phyloP scores from a whole-genome alignment of 495 filamentous ascomycete genomes.

The Penicillium manginii region DNA sequence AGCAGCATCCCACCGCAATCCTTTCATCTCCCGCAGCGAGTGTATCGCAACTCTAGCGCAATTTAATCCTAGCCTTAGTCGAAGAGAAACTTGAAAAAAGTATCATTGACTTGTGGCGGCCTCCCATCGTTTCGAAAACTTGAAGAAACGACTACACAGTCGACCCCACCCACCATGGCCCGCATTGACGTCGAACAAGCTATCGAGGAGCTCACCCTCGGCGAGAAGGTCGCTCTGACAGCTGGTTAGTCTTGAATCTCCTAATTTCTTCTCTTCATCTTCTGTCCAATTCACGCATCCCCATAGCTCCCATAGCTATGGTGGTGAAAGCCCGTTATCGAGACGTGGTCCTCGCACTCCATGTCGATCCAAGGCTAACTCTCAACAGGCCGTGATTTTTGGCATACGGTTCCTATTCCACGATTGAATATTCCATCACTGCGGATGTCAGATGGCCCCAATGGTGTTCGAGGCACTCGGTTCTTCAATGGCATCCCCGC shows the following conservation, averaged over 20 bases:
- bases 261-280: background rate
- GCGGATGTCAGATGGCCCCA: conserved; percentile 74
- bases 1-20: background rate
- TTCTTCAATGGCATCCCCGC: conserved; percentile 73
- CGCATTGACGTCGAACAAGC: conserved; percentile 64
- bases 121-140: background rate
- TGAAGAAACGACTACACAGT: background rate
- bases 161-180: conserved; percentile 44
- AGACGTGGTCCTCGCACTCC: background rate
- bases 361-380: conserved; percentile 10
- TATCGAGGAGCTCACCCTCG: conserved; percentile 61
- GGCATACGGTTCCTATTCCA: conserved; percentile 72
- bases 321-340: too few relatives aligned
- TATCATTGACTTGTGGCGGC: too few relatives aligned
- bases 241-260: conserved; percentile 45
- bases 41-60: background rate
- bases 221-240: conserved; percentile 65
- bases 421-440: conserved; percentile 70
- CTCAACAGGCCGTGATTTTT: conserved; percentile 67
- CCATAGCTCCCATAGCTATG: background rate
- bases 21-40: background rate
- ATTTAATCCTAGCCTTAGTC: background rate
- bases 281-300: too few relatives aligned
- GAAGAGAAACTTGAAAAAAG: too few relatives aligned
- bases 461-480: conserved; percentile 73